Evolutionary conservation across 208 protist species (phyloP), one percentile per base, ranked within the genome.

Genomic region (Acanthamoeba royreba): DNA sequence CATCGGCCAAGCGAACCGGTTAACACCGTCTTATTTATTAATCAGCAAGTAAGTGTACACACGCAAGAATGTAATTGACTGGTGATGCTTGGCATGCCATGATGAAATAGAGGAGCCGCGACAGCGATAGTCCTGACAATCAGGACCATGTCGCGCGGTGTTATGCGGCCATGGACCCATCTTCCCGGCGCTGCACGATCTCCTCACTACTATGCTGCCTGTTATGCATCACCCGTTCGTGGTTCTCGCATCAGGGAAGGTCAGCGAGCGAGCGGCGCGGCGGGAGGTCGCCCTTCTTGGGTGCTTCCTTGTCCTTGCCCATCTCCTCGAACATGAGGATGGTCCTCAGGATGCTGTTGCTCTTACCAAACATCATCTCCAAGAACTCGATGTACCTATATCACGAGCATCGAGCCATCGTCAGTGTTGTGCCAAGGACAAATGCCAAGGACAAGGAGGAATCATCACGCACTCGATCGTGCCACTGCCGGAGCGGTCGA

Each of bases 321-420:
- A 93, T 90, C 22, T 93, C 94, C 83, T 95, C 94, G 91, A 95
- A 95, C 94, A 95, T 95, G 63, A 95, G 72, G 91, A 95, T 95
- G 22, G 35, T 66, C 7, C 43, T 17, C 47, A 91, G 35, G 49
- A 66, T 66, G 55, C 40, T 52, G 49, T 91, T 66, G 61, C 55
- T 49, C 22, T 25, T 38, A 31, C 74, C 74, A 11, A 85, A 85
- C 74, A 85, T 85, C 74, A 85, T 85, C 38, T 85, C 74, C 74
- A 85, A 85, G 35, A 85, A 85, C 45, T 85, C 74, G 25, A 35
- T 22, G 74, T 85, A 85, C 38, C 74, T 85, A 19, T 55, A 38
- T 52, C 49, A 8, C 35, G 42, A 92, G 17, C 61, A 90, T 4
- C 93, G 86, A 22, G 66, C 52, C 88, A 93, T 83, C 79, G 3